phyloP scores from a whole-genome alignment of 1,139 yeast genomes.

The Geotrichum aggregatum region DNA sequence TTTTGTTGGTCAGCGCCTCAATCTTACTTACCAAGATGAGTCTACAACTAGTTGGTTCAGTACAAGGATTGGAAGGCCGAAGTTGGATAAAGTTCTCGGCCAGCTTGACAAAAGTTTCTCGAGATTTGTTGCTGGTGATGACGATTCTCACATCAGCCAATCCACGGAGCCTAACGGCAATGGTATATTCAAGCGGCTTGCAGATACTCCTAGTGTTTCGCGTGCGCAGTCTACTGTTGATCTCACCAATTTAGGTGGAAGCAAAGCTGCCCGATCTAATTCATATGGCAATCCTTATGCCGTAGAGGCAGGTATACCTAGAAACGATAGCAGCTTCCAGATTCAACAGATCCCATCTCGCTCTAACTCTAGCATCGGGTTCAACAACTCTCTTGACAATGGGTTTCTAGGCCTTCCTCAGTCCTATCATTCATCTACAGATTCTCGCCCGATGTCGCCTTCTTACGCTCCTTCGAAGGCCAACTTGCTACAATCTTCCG shows the following conservation, averaged over 20 bases:
- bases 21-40: slow-evolving; percentile 37
- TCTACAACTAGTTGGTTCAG: slow-evolving; percentile 58
- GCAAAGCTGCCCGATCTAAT: not conserved
- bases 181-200: slow-evolving; percentile 63
- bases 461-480: not conserved
- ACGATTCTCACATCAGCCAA: slow-evolving; percentile 34
- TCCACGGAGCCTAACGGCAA: slow-evolving; percentile 46
- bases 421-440: not conserved
- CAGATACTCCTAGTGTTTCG: slow-evolving; percentile 28
- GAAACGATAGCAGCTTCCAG: not conserved
- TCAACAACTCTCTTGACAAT: not conserved
- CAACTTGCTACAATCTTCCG: not conserved
- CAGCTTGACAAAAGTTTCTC: slow-evolving; percentile 73
- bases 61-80: slow-evolving; percentile 64
- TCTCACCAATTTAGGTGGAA: slow-evolving; percentile 2
- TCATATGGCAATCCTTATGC: slow-evolving; percentile 11
- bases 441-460: slow-evolving; percentile 6
- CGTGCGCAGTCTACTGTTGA: slow-evolving; percentile 19
- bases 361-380: slow-evolving; percentile 17
- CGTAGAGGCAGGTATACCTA: not conserved
- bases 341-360: slow-evolving; percentile 13
- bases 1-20: slow-evolving; percentile 31
- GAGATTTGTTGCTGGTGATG: slow-evolving; percentile 90
- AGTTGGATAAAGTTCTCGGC: slow-evolving; percentile 82
- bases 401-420: slow-evolving; percentile 6